Conservation (phyloP, 345 rosid species). For the Atalantia buxifolia region DNA sequence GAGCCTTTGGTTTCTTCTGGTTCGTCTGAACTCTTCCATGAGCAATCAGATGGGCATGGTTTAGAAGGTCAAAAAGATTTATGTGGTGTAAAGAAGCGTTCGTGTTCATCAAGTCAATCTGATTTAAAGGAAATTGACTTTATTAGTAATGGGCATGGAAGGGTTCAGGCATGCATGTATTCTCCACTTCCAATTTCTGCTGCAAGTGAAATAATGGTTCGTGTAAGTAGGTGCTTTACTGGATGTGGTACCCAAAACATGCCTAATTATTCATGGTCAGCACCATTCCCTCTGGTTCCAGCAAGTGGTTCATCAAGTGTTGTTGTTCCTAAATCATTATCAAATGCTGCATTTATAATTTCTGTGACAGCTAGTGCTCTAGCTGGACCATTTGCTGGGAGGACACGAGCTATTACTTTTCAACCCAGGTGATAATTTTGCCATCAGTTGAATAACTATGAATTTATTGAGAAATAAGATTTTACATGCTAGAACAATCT, state of each 20-base stretch:
- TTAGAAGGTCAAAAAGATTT: constrained; percentile 25
- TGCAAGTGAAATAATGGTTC: constrained; percentile 52
- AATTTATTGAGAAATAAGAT: background rate
- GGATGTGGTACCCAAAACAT: constrained; percentile 36
- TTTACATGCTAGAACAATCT: background rate
- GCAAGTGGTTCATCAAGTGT: constrained; percentile 81
- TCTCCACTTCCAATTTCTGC: constrained; percentile 55
- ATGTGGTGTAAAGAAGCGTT: constrained; percentile 23
- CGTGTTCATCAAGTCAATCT: constrained; percentile 30
- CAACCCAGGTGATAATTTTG: constrained; percentile 63
- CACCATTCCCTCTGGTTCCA: constrained; percentile 72
- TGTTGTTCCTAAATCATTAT: constrained; percentile 60
- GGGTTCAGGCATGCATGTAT: constrained; percentile 71
- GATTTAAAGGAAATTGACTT: constrained; percentile 36
- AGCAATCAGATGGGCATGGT: constrained; percentile 28
- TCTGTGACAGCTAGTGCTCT: constrained; percentile 67
- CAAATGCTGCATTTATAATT: constrained; percentile 67
- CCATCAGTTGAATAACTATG: background rate
- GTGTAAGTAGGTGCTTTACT: constrained; percentile 46
- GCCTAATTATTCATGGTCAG: constrained; percentile 59
- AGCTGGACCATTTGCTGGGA: constrained; percentile 67
- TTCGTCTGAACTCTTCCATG: constrained; percentile 9
- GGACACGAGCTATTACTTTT: constrained; percentile 77
- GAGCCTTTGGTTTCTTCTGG: constrained; percentile 36
- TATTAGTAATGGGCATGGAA: constrained; percentile 37